Conservation (phyloP, 2,329 filamentous ascomycete species). For the Rhexocercosporidium sp. region DNA sequence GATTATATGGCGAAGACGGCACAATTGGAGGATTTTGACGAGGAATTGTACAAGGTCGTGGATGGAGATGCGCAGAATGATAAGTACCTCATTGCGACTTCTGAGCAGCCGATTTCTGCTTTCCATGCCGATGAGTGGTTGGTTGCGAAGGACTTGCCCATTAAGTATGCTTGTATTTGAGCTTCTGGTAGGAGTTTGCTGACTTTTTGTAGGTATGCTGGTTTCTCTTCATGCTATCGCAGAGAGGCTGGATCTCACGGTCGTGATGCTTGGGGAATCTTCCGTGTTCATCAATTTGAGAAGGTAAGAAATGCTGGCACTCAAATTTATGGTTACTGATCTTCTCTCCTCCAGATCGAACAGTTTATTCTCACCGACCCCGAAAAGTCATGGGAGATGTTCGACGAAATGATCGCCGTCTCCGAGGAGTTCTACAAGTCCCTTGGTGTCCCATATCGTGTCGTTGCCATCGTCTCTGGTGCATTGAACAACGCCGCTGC, state of each 20-base stretch:
- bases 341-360: slow-evolving; percentile 60
- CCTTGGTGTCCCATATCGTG: slow-evolving; percentile 85
- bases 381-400: slow-evolving; percentile 90
- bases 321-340: not conserved
- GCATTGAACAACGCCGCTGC: slow-evolving; percentile 87
- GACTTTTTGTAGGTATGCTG: slow-evolving; percentile 62
- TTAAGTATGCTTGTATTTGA: slow-evolving; percentile 64
- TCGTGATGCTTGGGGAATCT: slow-evolving; percentile 96
- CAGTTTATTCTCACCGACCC: slow-evolving; percentile 84
- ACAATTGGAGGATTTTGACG: slow-evolving; percentile 95
- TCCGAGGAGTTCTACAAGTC: slow-evolving; percentile 97
- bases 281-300: slow-evolving; percentile 97
- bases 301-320: slow-evolving; percentile 59
- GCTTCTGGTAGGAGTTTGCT: not conserved
- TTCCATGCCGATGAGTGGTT: slow-evolving; percentile 96
- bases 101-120: slow-evolving; percentile 92
- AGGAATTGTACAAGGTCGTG: slow-evolving; percentile 97
- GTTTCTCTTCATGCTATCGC: slow-evolving; percentile 93
- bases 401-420: slow-evolving; percentile 88
- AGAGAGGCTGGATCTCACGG: slow-evolving; percentile 93
- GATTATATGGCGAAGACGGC: slow-evolving; percentile 98
- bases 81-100: slow-evolving; percentile 81
- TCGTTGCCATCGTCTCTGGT: slow-evolving; percentile 95
- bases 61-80: slow-evolving; percentile 86
- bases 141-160: slow-evolving; percentile 80